These are phyloP conservation scores for Mesembryanthemum crystallinum DNA, from an alignment of 148 eudicot species.

Conservation along the genomic window DNA sequence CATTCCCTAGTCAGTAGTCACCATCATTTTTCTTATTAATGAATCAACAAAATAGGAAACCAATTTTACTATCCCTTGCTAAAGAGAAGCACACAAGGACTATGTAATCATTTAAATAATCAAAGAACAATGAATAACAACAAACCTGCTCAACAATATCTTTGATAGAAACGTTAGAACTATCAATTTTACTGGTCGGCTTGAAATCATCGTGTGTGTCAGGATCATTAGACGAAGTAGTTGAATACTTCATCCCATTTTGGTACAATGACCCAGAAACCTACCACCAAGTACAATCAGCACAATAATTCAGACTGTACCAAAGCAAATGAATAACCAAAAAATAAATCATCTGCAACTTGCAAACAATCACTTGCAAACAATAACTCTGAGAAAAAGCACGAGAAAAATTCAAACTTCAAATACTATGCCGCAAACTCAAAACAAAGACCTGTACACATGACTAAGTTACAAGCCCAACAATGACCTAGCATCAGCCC, in stretches of 20 bases:
- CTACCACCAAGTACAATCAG: constrained; percentile 33
- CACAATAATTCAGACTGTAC: neutral
- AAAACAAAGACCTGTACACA: too few relatives aligned
- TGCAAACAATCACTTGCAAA: neutral
- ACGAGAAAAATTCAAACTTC: too few relatives aligned
- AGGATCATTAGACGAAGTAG: constrained; percentile 65
- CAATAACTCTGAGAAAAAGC: neutral
- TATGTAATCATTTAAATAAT: neutral
- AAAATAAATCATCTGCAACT: neutral
- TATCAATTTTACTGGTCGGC: constrained; percentile 66
- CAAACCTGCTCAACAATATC: constrained; percentile 88
- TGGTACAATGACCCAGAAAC: constrained; percentile 45
- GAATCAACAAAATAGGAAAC: neutral
- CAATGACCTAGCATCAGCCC: neutral
- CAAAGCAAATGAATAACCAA: neutral
- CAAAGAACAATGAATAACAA: neutral
- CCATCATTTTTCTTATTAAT: neutral
- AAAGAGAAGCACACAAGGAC: neutral
- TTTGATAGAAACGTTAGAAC: constrained; percentile 47
- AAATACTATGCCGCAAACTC: too few relatives aligned
- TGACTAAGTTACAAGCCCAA: too few relatives aligned
- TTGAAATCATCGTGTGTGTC: constrained; percentile 91
- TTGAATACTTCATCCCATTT: constrained; percentile 53
- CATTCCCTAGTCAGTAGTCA: neutral
- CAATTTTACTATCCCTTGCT: neutral